phyloP scores from a whole-genome alignment of 495 filamentous ascomycete genomes.

The Neurospora sp. region DNA sequence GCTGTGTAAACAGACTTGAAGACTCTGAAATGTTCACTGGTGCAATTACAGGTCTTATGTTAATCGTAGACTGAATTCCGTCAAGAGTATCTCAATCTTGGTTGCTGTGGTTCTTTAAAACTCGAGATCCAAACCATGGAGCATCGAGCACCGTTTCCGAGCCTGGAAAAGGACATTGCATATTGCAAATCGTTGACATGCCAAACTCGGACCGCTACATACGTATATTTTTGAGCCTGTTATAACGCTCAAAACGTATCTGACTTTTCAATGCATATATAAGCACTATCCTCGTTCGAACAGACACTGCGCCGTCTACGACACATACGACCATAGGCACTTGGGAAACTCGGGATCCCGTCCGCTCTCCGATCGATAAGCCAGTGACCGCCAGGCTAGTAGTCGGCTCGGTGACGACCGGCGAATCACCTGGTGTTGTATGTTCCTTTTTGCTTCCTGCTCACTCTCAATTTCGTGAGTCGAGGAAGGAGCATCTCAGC shows the following conservation, averaged over 20 bases:
- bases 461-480: too few relatives aligned
- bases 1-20: too few relatives aligned
- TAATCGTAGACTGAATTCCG: too few relatives aligned
- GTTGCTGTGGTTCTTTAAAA: too few relatives aligned
- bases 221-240: neutral
- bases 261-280: neutral
- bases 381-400: neutral
- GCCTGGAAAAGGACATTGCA: neutral
- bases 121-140: too few relatives aligned
- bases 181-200: neutral
- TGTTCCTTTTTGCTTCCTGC: neutral
- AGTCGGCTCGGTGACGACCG: neutral
- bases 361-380: constrained; percentile 42
- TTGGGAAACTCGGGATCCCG: constrained; percentile 38
- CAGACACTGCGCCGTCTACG: neutral
- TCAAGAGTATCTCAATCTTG: too few relatives aligned
- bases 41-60: too few relatives aligned
- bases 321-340: neutral
- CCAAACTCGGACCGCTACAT: neutral
- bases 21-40: too few relatives aligned
- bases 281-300: neutral
- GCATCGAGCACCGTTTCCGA: neutral
- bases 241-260: neutral
- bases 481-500: neutral
- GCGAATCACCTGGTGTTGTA: neutral